Conservation (phyloP, 176 grass and related monocot species). For the bread wheat (Triticum aestivum) region DNA sequence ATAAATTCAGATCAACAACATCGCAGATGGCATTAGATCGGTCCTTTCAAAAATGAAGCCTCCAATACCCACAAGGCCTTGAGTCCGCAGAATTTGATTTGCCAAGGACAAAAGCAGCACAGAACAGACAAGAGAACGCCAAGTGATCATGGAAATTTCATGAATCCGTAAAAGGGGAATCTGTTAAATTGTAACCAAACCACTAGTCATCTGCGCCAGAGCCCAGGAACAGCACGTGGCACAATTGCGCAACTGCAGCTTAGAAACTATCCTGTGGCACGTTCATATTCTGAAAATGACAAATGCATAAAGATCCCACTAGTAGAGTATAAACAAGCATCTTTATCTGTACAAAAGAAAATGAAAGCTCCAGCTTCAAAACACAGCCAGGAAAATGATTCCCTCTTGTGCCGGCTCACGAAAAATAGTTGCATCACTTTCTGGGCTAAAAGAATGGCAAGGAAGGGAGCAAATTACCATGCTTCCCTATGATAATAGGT, state of each 20-base stretch:
- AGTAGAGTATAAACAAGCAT: conserved; percentile 10
- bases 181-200: conserved; percentile 1
- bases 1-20: not conserved
- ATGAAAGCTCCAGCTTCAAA: not conserved
- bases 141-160: conserved; percentile 18
- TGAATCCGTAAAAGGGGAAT: not conserved
- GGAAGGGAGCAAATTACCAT: conserved; percentile 34
- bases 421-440: conserved; percentile 13
- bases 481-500: not conserved
- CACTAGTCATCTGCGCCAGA: conserved; percentile 8
- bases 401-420: not conserved
- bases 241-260: conserved; percentile 9
- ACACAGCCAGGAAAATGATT: not conserved
- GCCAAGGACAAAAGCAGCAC: not conserved
- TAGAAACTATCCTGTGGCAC: not conserved
- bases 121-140: not conserved
- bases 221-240: not conserved
- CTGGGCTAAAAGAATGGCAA: conserved; percentile 21
- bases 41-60: not conserved
- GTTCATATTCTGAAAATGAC: conserved; percentile 45
- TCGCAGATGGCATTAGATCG: not conserved
- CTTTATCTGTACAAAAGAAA: not conserved
- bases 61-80: not conserved
- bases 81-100: not conserved
- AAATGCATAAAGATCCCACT: conserved; percentile 1